Base-by-base conservation (phyloP, 305 asterid species). In the Fraxinus albicans region DNA sequence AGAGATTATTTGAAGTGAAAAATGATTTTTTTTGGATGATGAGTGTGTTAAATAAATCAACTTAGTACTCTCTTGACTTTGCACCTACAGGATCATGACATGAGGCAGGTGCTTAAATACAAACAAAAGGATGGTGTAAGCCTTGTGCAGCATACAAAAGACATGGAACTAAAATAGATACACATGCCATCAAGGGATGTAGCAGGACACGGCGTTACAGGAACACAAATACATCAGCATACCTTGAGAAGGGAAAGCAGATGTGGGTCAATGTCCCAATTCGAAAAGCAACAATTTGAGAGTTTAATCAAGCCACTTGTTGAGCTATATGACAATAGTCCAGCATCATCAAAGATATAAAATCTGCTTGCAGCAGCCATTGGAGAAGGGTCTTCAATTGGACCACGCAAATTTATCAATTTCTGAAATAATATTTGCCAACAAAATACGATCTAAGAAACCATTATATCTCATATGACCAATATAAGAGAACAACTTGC, bases 201-300 rank as follows among this genome's bases (percentile, higher is more conserved):
- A 19, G 77, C 15, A 77, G 19, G 31, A 31, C 35, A n/a, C 0
- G 0, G 38, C 29, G 40, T 50, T 42, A 82, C 29, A 58, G 31
- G 60, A 36, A 89, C 9, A 27, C 21, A 10, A 65, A 19, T 79
- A 75, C 72, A 70, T 78, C 55, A 74, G 76, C 88, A 84, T 89
- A 96, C 99, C 98, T 96, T 93, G 86, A 96, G 87, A 81, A 94
- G 95, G 83, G 90, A 89, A 86, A 96, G 98, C 90, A 94, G 84
- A 86, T 88, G 90, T 63, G 93, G 77, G 89, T 96, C 98, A 73
- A 92, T 82, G 81, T 96, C 95, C 80, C 88, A 86, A 81, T 90
- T 93, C 79, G 89, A 83, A 88, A 91, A 89, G 89, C 93, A 88
- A 90, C 93, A 92, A 84, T 88, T 93, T 70, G 98, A 93, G 84